A percentile compares a stretch with the other conserved stretches of the same genome.
phyloP scores from a whole-genome alignment of 83 land plant species.

The Thuja plicata region DNA sequence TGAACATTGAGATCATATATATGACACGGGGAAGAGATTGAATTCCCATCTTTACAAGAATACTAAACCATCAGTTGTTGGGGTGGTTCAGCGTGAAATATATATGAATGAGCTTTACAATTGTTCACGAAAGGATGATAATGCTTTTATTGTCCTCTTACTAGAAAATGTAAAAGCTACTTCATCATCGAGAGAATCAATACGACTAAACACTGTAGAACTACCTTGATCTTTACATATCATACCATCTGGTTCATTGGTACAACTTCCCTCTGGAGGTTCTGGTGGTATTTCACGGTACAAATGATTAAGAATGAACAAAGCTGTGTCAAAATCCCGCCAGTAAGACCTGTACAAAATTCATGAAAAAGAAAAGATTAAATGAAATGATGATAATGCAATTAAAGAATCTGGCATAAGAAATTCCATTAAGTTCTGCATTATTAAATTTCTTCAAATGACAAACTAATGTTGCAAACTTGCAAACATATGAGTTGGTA shows the following conservation, averaged over 20 bases:
- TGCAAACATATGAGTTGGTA: neutral
- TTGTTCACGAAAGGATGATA: conserved; percentile 4
- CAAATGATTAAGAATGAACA: conserved; percentile 90
- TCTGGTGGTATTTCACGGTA: conserved; percentile 84
- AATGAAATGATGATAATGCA: neutral
- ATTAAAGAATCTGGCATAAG: neutral
- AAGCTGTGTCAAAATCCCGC: conserved; percentile 96
- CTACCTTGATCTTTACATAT: conserved; percentile 1
- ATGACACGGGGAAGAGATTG: neutral
- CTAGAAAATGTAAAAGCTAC: conserved; percentile 10
- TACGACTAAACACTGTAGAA: neutral
- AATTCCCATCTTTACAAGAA: neutral
- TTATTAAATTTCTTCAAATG: neutral
- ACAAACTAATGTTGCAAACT: neutral
- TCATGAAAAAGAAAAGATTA: neutral
- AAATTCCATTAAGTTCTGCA: neutral
- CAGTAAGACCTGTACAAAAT: conserved; percentile 77
- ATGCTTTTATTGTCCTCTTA: conserved; percentile 3
- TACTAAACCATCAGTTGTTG: neutral
- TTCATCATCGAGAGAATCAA: conserved; percentile 2
- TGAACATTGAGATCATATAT: neutral
- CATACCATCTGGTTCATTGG: neutral
- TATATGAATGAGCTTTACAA: neutral
- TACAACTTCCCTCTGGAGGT: conserved; percentile 23
- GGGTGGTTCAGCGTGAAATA: neutral